Base-by-base conservation (phyloP, 768 basidiomycete genomes). In the Termitomyces sp. region DNA sequence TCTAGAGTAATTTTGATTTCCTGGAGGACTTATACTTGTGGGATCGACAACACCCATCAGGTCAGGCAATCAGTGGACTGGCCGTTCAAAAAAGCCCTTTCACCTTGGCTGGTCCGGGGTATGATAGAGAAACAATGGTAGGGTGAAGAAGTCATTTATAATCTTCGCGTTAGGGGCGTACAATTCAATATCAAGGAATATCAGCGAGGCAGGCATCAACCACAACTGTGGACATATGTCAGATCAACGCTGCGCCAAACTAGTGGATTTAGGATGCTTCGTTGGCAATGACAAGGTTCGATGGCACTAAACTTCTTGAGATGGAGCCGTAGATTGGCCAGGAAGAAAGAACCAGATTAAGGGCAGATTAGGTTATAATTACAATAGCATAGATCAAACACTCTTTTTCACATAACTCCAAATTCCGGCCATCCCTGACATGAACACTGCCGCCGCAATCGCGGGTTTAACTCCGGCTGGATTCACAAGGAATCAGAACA, bases 341-440 rank as follows among this genome's bases (percentile, higher is more conserved):
- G 75, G 72, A 73, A 68, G 61, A 69, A 67, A 75, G 70, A 76
- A 70, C 72, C 74, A 75, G 69, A 73, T 73, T 72, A 75, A 74
- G 71, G 71, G 70, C 69, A 69, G 66, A 78, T 78, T 81, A 77
- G 71, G 81, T 72, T 76, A 76, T 79, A 86, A 77, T 77, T 77
- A 78, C 69, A 70, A 66, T 70, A 40, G 50, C 30, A 46, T 9
- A 67, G 67, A 80, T 89, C 82, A 92, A 75, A 95, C 82, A 69
- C 80, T 87, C 77, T 83, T 87, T 82, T 99, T 98, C 77, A 94
- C 84, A 78, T 87, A 90, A 76, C 94, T 93, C 96, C 96, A 99
- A 60, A 86, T 78, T 58, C 95, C 95, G 61, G 96, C 95, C 71
- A 87, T 79, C 66, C 87, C 90, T 65, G 94, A 94, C 74, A 95